A percentile compares a stretch with the other conserved stretches of the same genome.
Conservation (phyloP, 345 rosid genomes). For the Gossypium arboreum region DNA sequence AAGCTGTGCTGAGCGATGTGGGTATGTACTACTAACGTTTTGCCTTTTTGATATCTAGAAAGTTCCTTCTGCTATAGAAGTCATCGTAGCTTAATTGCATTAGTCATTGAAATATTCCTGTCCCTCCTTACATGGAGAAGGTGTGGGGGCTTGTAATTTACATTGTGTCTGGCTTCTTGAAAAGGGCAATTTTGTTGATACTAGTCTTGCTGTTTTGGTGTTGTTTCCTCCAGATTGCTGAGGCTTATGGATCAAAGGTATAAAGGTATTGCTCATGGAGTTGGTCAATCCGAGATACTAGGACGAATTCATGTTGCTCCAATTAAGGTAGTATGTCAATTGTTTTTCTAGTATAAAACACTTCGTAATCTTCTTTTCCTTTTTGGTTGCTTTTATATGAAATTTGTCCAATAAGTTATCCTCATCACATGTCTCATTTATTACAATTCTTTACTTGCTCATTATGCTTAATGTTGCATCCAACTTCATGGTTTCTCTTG, state of each 20-base stretch:
- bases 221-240: constrained; percentile 53
- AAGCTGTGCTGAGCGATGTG: constrained; percentile 94
- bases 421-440: not conserved
- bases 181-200: not conserved
- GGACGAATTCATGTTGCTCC: constrained; percentile 98
- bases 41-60: constrained; percentile 10
- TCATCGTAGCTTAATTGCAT: not conserved
- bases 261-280: constrained; percentile 96
- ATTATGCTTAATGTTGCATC: constrained; percentile 4
- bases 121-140: not conserved
- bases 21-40: constrained; percentile 44
- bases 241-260: constrained; percentile 91
- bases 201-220: not conserved
- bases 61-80: not conserved
- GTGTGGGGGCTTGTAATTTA: not conserved
- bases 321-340: constrained; percentile 60
- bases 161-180: constrained; percentile 7
- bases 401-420: not conserved
- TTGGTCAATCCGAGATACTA: constrained; percentile 96
- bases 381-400: not conserved
- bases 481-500: constrained; percentile 14
- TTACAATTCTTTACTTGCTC: not conserved
- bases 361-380: not conserved
- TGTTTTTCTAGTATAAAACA: not conserved
- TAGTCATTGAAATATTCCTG: not conserved